phyloP scores from a whole-genome alignment of 148 eudicot species.

The Pharnaceum exiguum region DNA sequence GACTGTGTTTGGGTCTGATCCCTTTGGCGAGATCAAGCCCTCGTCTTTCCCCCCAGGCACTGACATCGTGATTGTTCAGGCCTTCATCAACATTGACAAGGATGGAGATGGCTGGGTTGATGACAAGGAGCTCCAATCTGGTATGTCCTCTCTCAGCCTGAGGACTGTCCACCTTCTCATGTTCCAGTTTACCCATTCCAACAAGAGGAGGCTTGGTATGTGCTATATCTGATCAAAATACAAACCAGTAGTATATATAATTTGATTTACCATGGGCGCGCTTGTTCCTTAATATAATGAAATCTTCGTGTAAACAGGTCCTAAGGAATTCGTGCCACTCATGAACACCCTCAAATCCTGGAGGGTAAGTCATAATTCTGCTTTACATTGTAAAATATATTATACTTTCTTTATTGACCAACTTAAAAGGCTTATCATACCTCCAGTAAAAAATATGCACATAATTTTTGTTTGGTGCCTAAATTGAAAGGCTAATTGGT shows the following conservation, averaged over 20 bases:
- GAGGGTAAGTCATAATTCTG: slow-evolving; percentile 19
- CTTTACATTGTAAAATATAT: no score
- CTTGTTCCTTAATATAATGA: background rate
- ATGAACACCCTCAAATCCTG: slow-evolving; percentile 17
- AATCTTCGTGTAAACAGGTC: background rate
- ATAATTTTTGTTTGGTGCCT: no score
- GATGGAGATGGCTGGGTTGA: slow-evolving; percentile 15
- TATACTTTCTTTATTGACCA: no score
- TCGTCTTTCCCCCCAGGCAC: slow-evolving; percentile 25
- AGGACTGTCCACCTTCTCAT: slow-evolving; percentile 28
- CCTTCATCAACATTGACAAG: slow-evolving; percentile 17
- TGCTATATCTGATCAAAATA: background rate
- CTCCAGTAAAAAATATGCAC: no score
- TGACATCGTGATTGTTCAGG: slow-evolving; percentile 13
- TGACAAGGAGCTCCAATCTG: slow-evolving; percentile 20
- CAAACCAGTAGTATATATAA: background rate
- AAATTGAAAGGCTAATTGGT: no score
- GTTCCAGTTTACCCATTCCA: slow-evolving; percentile 17
- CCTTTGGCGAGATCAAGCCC: slow-evolving; percentile 19
- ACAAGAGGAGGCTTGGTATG: slow-evolving; percentile 8
- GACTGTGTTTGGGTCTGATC: slow-evolving; percentile 22
- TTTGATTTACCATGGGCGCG: background rate
- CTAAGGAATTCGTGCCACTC: slow-evolving; percentile 14
- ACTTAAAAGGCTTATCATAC: no score
- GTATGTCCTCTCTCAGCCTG: slow-evolving; percentile 13